phyloP scores from a whole-genome alignment of 345 rosid species.

The Theobroma cacao region DNA sequence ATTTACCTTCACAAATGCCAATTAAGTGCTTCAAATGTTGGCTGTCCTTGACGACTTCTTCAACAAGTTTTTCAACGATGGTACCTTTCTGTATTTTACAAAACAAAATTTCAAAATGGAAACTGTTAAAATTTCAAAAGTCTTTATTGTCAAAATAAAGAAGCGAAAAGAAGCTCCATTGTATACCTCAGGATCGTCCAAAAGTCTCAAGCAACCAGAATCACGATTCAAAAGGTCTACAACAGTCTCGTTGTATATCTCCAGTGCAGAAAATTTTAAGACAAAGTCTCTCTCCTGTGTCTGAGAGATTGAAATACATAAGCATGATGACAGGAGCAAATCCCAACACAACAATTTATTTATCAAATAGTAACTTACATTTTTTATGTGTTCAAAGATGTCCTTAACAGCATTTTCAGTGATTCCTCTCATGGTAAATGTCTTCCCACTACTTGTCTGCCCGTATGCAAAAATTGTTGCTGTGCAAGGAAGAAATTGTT shows the following conservation, averaged over 20 bases:
- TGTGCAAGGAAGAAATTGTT: slow-evolving; percentile 40
- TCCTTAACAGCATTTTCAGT: slow-evolving; percentile 4
- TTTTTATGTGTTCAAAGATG: neutral
- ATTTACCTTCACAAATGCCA: slow-evolving; percentile 82
- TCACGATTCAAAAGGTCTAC: slow-evolving; percentile 78
- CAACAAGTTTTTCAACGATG: slow-evolving; percentile 79
- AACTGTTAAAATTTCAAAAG: neutral
- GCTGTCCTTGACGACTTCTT: slow-evolving; percentile 71
- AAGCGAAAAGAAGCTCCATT: neutral
- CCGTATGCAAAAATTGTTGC: slow-evolving; percentile 56
- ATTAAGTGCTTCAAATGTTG: slow-evolving; percentile 77
- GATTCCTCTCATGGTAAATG: slow-evolving; percentile 10
- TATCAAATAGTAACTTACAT: slow-evolving; percentile 1
- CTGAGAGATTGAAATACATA: neutral
- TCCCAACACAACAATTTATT: neutral
- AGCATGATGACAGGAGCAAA: neutral
- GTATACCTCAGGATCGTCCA: slow-evolving; percentile 96
- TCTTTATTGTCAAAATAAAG: slow-evolving; percentile 12
- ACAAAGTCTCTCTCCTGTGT: slow-evolving; percentile 13
- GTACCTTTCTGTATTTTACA: slow-evolving; percentile 68
- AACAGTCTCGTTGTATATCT: slow-evolving; percentile 92
- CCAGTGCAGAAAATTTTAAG: slow-evolving; percentile 65
- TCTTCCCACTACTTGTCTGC: slow-evolving; percentile 13
- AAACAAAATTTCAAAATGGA: neutral
- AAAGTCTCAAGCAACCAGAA: slow-evolving; percentile 79